Conservation (phyloP, 2,329 filamentous ascomycete species). For the Coniochaeta pulveracea region DNA sequence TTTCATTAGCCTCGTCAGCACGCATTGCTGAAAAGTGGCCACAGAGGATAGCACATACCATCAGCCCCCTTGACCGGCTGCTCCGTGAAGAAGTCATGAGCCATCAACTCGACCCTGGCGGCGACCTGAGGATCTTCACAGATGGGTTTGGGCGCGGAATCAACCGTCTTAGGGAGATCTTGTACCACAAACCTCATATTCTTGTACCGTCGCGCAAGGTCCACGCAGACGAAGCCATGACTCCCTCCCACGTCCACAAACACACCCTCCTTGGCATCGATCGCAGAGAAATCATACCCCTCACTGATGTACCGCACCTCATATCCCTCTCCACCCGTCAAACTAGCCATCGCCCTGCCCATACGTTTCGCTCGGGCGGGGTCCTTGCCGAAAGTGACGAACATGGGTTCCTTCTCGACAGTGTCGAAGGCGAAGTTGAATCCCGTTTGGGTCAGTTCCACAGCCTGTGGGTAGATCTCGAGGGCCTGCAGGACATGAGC, state of each 20-base stretch:
- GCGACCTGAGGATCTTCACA: constrained; percentile 25
- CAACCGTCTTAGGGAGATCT: constrained; percentile 37
- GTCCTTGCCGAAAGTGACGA: constrained; percentile 37
- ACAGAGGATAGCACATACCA: constrained; percentile 19
- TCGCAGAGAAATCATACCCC: constrained; percentile 38
- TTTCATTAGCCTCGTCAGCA: neutral
- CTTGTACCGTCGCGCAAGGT: constrained; percentile 36
- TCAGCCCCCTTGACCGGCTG: constrained; percentile 43
- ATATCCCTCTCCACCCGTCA: constrained; percentile 45
- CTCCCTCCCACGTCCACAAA: constrained; percentile 50
- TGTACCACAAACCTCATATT: constrained; percentile 44
- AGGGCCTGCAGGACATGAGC: constrained; percentile 34
- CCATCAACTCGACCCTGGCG: constrained; percentile 27
- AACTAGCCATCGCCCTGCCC: constrained; percentile 40
- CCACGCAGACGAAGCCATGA: constrained; percentile 45
- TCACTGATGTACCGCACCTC: constrained; percentile 40
- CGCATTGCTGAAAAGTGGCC: neutral
- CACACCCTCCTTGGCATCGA: constrained; percentile 31
- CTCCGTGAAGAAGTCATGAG: constrained; percentile 46
- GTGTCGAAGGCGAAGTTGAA: constrained; percentile 41
- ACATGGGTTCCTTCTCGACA: constrained; percentile 39
- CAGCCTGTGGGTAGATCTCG: constrained; percentile 31
- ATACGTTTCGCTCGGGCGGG: constrained; percentile 36
- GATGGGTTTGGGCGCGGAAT: constrained; percentile 31
- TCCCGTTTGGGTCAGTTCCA: constrained; percentile 33